Evolutionary conservation across 805 yeast species (phyloP), one percentile per base, ranked within the genome.

Genomic region (Saturnispora kantuleensis): DNA sequence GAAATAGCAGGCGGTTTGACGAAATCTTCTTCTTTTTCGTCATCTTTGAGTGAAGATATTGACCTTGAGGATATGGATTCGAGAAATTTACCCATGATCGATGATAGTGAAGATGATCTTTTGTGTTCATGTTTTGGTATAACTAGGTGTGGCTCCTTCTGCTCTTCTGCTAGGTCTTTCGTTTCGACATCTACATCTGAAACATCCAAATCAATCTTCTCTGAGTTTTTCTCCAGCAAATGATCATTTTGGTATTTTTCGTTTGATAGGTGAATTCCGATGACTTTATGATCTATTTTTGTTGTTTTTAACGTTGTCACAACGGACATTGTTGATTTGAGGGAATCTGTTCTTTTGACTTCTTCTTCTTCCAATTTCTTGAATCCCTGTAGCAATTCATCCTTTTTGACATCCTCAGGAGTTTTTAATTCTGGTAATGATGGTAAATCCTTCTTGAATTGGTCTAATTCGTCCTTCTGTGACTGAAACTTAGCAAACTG

Each of bases 261-360:
- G 30, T 57, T 60, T 26, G 34, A 43, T 30, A 51, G 17, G 10
- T 48, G 51, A 7, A 55, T 21, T 18, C 49, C 46, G 5, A 41
- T 30, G 5, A 56, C 39, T 8, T 49, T 46, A 31, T 47, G 49
- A 18, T 56, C 50, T 10, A 51, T 39, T 21, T 48, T 40, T 26
- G 37, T 51, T 1, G 65, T 60, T 9, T 50, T 51, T 31, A 62
- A 43, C 18, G 53, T 46, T 33, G 65, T 42, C 15, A 60, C 64
- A 29, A 61, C 56, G 35, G 63, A 57, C 49, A 56, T 49, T 26
- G 49, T 52, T 6, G 65, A 60, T 41, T 52, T 56, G 7, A 59
- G 47, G 15, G 63, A 56, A 33, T 52, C 51, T 4, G 52, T 45
- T 51, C 69, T 59, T 38, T 50, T 52, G 26, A 68, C 38, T 15